These are phyloP conservation scores for Ophiorrhiza pumila DNA, from an alignment of 257 asterid species.

Conservation along the genomic window DNA sequence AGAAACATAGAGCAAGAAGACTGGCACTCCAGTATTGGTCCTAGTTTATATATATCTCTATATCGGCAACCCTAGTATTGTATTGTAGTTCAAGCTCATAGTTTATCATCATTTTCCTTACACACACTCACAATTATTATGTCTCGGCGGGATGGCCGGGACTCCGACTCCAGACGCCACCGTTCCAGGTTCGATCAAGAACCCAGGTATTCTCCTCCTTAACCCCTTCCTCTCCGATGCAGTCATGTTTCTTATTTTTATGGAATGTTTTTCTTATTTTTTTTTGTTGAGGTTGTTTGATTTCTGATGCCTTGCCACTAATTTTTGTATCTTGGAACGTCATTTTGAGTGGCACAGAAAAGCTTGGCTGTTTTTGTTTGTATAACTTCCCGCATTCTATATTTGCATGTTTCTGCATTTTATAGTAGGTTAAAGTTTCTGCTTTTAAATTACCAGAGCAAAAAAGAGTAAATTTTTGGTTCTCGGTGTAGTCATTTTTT, in stretches of 20 bases:
- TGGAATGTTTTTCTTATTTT: too few species aligned
- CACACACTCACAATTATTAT: conserved; percentile 17
- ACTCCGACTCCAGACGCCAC: conserved; percentile 59
- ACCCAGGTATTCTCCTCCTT: conserved; percentile 65
- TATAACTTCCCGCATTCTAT: background rate
- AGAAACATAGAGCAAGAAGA: too few species aligned
- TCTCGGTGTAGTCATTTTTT: background rate
- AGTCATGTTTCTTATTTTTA: too few species aligned
- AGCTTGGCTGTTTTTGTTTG: background rate
- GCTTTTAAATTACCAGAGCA: background rate
- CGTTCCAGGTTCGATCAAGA: conserved; percentile 80
- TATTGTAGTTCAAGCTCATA: background rate
- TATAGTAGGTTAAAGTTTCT: background rate
- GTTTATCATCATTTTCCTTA: background rate
- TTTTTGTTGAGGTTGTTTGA: background rate
- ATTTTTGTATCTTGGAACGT: background rate
- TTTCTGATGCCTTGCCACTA: background rate
- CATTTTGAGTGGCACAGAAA: background rate
- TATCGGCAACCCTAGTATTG: background rate
- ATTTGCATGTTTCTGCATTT: background rate
- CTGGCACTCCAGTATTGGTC: too few species aligned
- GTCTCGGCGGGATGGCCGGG: conserved; percentile 76
- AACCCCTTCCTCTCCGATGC: too few species aligned
- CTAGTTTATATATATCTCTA: too few species aligned
- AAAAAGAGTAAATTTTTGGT: background rate